A percentile compares a stretch with the other conserved stretches of the same genome.
These are phyloP conservation scores for Cenchrus purpureus DNA, from an alignment of 176 grass and related monocot genomes.

Conservation along the genomic window DNA sequence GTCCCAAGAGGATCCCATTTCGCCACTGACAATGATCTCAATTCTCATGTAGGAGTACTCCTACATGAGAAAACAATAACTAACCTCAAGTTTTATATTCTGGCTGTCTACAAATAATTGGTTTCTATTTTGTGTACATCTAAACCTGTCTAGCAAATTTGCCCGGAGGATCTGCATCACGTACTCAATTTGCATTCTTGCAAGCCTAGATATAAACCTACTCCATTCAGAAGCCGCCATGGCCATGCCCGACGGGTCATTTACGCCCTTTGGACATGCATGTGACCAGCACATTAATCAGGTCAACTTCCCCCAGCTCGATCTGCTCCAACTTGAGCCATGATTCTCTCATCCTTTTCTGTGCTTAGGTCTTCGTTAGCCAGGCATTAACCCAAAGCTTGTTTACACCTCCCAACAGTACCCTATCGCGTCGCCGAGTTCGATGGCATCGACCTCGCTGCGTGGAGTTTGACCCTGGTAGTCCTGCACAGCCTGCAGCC, in stretches of 20 bases:
- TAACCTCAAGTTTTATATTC: background rate
- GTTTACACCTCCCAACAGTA: slow-evolving; percentile 39
- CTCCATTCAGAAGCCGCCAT: background rate
- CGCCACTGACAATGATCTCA: background rate
- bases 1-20: background rate
- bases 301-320: slow-evolving; percentile 43
- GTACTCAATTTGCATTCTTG: background rate
- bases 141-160: background rate
- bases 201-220: background rate
- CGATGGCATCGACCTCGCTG: slow-evolving; percentile 33
- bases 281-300: slow-evolving; percentile 37
- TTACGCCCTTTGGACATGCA: slow-evolving; percentile 13
- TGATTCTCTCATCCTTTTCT: slow-evolving; percentile 17
- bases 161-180: background rate
- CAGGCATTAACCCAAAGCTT: slow-evolving; percentile 24
- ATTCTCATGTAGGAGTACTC: background rate
- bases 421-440: background rate
- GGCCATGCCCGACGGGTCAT: background rate
- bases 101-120: background rate
- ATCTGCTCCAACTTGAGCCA: background rate
- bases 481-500: background rate
- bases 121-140: background rate
- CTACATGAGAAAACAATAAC: background rate
- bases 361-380: slow-evolving; percentile 40
- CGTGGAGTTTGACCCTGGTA: slow-evolving; percentile 42